Evolutionary conservation across 768 basidiomycete genomes (phyloP).

Genomic region (Suillus americanus): DNA sequence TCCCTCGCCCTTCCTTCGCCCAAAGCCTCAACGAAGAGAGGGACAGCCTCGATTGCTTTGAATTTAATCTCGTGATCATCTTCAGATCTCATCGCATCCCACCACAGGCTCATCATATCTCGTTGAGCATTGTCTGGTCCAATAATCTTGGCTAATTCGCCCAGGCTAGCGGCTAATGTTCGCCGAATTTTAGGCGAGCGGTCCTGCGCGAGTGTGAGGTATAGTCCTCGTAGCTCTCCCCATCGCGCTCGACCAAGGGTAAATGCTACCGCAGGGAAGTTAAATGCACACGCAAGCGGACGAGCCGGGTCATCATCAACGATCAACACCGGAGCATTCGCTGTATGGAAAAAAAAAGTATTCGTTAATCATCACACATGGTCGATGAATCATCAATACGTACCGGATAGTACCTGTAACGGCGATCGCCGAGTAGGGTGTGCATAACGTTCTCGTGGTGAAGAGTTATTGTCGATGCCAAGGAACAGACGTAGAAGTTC

Average conservation of each 20-base stretch:
- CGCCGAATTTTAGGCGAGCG: constrained; percentile 63
- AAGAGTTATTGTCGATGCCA: constrained; percentile 49
- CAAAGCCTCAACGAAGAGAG: constrained; percentile 55
- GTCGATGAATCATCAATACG: neutral
- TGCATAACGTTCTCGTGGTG: constrained; percentile 40
- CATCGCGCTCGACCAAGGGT: constrained; percentile 79
- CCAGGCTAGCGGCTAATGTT: constrained; percentile 84
- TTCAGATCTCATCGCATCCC: constrained; percentile 50
- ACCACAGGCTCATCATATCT: constrained; percentile 77
- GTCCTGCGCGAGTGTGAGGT: constrained; percentile 64
- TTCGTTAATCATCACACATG: constrained; percentile 10
- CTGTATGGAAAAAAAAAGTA: constrained; percentile 13
- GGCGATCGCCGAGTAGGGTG: constrained; percentile 13
- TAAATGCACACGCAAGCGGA: constrained; percentile 80
- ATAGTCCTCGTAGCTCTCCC: constrained; percentile 67
- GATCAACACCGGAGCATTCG: constrained; percentile 34
- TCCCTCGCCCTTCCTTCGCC: constrained; percentile 44
- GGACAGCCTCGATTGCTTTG: constrained; percentile 68
- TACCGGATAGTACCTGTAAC: constrained; percentile 18
- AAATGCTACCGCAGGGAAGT: constrained; percentile 87
- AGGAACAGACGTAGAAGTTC: constrained; percentile 79
- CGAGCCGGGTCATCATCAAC: constrained; percentile 69
- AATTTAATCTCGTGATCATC: constrained; percentile 69
- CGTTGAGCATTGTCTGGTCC: constrained; percentile 62
- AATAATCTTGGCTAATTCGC: constrained; percentile 86